Percentiles rank a stretch among this genome's conserved stretches.
Conservation (phyloP, 345 rosid genomes). For the Sisymbrium irio region DNA sequence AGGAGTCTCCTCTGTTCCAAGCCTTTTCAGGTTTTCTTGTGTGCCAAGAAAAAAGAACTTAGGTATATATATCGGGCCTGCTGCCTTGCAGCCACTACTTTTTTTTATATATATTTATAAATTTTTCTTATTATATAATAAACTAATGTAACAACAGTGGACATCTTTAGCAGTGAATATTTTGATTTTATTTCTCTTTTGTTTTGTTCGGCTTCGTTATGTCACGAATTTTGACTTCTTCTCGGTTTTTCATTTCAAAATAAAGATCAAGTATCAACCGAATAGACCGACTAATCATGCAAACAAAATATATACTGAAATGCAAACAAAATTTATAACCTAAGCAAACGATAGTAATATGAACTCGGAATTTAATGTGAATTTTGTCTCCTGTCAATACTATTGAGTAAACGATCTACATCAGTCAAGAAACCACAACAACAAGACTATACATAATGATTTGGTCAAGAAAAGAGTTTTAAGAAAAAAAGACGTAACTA, state of each 20-base stretch:
- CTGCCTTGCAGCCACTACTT: not conserved
- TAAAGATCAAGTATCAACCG: not conserved
- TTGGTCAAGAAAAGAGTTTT: slow-evolving; percentile 5
- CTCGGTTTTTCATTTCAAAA: not conserved
- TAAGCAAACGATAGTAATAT: no score
- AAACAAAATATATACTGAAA: no score
- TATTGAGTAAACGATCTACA: not conserved
- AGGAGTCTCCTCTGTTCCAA: slow-evolving; percentile 22
- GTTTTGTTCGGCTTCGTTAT: not conserved
- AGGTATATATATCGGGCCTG: slow-evolving; percentile 9
- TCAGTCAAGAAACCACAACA: slow-evolving; percentile 9
- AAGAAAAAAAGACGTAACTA: not conserved
- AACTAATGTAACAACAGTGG: slow-evolving; percentile 12
- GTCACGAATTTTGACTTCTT: not conserved
- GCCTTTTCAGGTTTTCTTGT: slow-evolving; percentile 7
- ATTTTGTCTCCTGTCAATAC: not conserved
- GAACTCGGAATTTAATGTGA: not conserved
- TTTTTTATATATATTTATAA: not conserved
- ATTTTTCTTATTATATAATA: not conserved
- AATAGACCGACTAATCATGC: not conserved
- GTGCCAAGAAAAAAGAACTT: slow-evolving; percentile 5
- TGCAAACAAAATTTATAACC: no score
- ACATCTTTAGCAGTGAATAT: slow-evolving; percentile 19
- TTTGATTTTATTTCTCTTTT: not conserved
- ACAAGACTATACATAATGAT: not conserved